These are phyloP conservation scores for Kluyveromyces sp. DNA, from an alignment of 1,139 yeast genomes.

Conservation along the genomic window DNA sequence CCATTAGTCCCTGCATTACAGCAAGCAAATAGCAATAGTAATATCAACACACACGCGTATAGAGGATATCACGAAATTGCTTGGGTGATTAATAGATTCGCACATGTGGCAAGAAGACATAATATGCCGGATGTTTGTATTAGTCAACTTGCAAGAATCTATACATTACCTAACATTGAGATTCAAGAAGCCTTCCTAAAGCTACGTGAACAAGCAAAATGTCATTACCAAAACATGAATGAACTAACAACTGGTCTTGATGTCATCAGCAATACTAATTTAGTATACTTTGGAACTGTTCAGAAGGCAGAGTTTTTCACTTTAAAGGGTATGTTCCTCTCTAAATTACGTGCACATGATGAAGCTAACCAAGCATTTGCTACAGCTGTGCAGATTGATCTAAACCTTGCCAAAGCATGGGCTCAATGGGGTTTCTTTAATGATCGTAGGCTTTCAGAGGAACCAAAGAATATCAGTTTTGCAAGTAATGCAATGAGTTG, in stretches of 20 bases:
- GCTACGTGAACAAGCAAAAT: conserved; percentile 92
- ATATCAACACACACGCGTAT: conserved; percentile 86
- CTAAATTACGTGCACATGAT: conserved; percentile 79
- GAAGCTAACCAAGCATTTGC: conserved; percentile 98
- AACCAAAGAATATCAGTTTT: conserved; percentile 71
- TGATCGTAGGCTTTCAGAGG: conserved; percentile 80
- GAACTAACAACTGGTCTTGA: conserved; percentile 92
- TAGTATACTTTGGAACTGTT: conserved; percentile 92
- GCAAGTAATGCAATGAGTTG: conserved; percentile 95
- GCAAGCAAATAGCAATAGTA: conserved; percentile 59
- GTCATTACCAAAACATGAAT: conserved; percentile 82
- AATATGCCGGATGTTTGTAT: conserved; percentile 96
- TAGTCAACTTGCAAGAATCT: conserved; percentile 84
- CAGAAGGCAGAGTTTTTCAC: conserved; percentile 98
- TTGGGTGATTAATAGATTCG: conserved; percentile 97
- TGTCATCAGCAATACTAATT: conserved; percentile 90
- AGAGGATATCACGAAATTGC: conserved; percentile 98
- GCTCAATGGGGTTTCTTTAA: conserved; percentile 99
- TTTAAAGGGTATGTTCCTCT: conserved; percentile 93
- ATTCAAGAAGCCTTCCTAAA: conserved; percentile 96
- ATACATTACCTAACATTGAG: conserved; percentile 93
- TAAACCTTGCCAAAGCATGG: conserved; percentile 96
- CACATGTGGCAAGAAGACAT: conserved; percentile 96
- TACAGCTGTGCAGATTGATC: conserved; percentile 91
- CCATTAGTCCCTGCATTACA: conserved; percentile 86